Evolutionary conservation across 1,284 basidiomycete genomes (phyloP).

Genomic region (Cutaneotrichosporon cyanovorans): DNA sequence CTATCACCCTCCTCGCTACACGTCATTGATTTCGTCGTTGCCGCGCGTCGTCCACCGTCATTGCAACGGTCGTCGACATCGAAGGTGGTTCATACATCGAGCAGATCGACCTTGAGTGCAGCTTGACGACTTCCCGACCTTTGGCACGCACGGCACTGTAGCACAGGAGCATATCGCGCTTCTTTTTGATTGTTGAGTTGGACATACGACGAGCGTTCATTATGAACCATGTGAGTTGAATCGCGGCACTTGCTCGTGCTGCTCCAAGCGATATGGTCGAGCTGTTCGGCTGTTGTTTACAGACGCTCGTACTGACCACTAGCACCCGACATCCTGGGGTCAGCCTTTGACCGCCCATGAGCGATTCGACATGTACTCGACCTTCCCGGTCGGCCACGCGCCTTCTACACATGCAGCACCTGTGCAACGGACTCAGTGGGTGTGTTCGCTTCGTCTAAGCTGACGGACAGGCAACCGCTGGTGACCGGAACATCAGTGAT

Average conservation of each 20-base stretch:
- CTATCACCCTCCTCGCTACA: constrained; percentile 10
- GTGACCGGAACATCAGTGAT: constrained; percentile 95
- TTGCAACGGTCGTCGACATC: neutral
- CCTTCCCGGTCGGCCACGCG: constrained; percentile 24
- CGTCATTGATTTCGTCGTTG: constrained; percentile 9
- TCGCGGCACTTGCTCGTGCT: neutral
- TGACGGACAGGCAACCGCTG: constrained; percentile 66
- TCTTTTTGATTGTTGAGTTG: too few species aligned
- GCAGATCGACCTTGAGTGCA: too few species aligned
- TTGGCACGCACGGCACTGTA: too few species aligned
- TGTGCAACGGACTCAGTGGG: constrained; percentile 24
- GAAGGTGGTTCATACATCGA: neutral
- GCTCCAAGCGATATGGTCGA: too few species aligned
- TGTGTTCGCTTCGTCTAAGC: neutral
- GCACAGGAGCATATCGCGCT: too few species aligned
- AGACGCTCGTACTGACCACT: too few species aligned
- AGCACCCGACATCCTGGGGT: constrained; percentile 45
- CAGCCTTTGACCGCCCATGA: constrained; percentile 36
- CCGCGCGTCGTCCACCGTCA: neutral
- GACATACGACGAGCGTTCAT: constrained; percentile 1
- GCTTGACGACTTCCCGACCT: too few species aligned
- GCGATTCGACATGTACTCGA: constrained; percentile 38
- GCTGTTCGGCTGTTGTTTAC: too few species aligned
- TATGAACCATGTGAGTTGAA: constrained; percentile 23
- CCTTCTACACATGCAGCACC: constrained; percentile 10